Conservation (phyloP, 495 filamentous ascomycete species). For the Hypoxylon rickii region DNA sequence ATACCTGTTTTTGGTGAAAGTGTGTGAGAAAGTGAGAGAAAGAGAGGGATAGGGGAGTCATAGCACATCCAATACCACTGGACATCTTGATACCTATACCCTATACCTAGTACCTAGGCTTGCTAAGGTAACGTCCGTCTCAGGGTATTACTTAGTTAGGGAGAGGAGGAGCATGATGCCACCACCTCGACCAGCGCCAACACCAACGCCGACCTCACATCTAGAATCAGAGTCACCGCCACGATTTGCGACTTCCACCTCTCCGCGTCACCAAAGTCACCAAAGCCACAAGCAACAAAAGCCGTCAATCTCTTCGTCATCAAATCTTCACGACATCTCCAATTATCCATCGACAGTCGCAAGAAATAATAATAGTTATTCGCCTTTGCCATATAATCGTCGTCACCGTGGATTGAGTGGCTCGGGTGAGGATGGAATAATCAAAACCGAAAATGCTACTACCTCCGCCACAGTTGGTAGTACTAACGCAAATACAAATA, state of each 20-base stretch:
- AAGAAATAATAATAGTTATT: neutral
- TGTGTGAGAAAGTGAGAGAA: no score
- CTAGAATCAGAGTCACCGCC: conserved; percentile 12
- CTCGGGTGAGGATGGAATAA: neutral
- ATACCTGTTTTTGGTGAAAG: conserved; percentile 27
- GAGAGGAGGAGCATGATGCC: conserved; percentile 19
- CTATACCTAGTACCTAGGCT: neutral
- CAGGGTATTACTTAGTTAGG: no score
- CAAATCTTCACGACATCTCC: neutral
- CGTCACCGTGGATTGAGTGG: neutral
- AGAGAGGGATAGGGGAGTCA: conserved; percentile 20
- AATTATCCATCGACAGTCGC: neutral
- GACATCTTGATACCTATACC: no score
- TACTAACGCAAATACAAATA: no score
- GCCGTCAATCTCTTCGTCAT: neutral
- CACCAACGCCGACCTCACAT: conserved; percentile 1
- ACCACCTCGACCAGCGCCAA: conserved; percentile 2
- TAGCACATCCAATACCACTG: conserved; percentile 12
- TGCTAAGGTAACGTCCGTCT: no score
- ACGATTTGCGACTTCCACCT: neutral
- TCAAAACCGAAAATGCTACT: neutral
- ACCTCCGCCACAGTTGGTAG: no score
- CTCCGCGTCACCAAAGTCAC: neutral
- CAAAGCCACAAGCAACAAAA: neutral
- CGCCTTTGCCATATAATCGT: no score